Percentiles rank a stretch among this genome's conserved stretches.
These are phyloP conservation scores for Peronospora farinosa DNA, from an alignment of 352 stramenopile species.

Conservation along the genomic window DNA sequence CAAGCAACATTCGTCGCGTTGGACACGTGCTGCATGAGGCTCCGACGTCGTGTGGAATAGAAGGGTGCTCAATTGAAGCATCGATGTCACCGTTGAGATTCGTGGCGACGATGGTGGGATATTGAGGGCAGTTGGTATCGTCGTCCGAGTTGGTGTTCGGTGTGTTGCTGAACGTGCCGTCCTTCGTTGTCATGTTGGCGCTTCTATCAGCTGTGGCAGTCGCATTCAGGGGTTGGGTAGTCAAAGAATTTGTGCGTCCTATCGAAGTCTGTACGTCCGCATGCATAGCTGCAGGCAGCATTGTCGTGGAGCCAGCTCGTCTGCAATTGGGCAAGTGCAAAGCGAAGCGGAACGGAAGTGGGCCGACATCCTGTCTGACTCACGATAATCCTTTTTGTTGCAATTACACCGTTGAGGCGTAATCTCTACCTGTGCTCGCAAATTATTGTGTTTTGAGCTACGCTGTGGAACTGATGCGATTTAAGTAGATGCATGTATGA, in stretches of 20 bases:
- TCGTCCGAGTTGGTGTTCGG: constrained; percentile 58
- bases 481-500: too few species aligned
- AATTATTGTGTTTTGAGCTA: too few species aligned
- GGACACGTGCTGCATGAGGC: constrained; percentile 52
- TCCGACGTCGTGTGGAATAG: constrained; percentile 29
- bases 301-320: constrained; percentile 1
- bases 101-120: constrained; percentile 27
- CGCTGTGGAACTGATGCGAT: too few species aligned
- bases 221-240: constrained; percentile 6
- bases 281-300: too few species aligned
- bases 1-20: constrained; percentile 44
- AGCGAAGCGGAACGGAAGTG: constrained; percentile 4
- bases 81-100: constrained; percentile 30
- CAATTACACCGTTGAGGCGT: too few species aligned
- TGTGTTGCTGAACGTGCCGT: constrained; percentile 65
- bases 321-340: not conserved
- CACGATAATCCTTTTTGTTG: too few species aligned
- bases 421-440: too few species aligned
- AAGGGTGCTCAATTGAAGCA: constrained; percentile 20
- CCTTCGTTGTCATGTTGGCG: constrained; percentile 52
- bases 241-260: constrained; percentile 7
- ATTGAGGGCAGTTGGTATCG: constrained; percentile 46
- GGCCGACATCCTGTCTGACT: too few species aligned
- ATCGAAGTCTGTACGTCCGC: not conserved
- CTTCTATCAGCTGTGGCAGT: constrained; percentile 57